These are phyloP conservation scores for Boletus rubroflammeus DNA, from an alignment of 768 basidiomycete genomes.

Conservation along the genomic window DNA sequence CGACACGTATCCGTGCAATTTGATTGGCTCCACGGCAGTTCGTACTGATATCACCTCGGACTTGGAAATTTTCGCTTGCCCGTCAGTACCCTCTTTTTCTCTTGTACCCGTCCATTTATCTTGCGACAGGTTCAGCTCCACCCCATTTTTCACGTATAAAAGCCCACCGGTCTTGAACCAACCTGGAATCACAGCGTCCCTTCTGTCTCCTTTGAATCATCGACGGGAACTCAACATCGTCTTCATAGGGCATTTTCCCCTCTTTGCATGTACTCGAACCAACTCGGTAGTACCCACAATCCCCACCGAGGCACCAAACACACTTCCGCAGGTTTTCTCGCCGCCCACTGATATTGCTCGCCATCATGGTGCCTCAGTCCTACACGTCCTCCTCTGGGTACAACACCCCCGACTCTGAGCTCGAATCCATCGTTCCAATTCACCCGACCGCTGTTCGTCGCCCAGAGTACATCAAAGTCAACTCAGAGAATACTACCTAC, in stretches of 20 bases:
- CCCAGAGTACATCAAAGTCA: constrained; percentile 70
- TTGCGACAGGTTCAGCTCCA: neutral
- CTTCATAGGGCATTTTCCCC: constrained; percentile 34
- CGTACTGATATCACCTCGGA: constrained; percentile 13
- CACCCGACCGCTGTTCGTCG: constrained; percentile 87
- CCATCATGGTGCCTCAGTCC: constrained; percentile 49
- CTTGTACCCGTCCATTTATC: neutral
- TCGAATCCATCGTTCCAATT: constrained; percentile 65
- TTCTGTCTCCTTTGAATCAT: neutral
- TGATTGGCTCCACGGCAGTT: constrained; percentile 14
- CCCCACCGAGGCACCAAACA: constrained; percentile 84
- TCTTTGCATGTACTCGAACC: constrained; percentile 93
- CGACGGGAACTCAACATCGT: constrained; percentile 4
- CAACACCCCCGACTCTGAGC: constrained; percentile 67
- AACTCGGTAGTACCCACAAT: constrained; percentile 86
- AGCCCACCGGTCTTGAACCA: neutral
- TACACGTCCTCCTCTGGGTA: constrained; percentile 54
- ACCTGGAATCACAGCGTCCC: neutral
- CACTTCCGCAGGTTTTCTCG: constrained; percentile 66
- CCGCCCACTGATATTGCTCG: constrained; percentile 38
- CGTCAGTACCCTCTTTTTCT: constrained; percentile 16
- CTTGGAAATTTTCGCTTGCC: constrained; percentile 12
- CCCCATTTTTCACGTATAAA: constrained; percentile 31
- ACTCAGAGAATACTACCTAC: constrained; percentile 78
- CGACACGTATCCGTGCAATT: neutral